Evolutionary conservation across 208 protist species (phyloP), one percentile per base, ranked within the genome.

Genomic region (Leishmania major): DNA sequence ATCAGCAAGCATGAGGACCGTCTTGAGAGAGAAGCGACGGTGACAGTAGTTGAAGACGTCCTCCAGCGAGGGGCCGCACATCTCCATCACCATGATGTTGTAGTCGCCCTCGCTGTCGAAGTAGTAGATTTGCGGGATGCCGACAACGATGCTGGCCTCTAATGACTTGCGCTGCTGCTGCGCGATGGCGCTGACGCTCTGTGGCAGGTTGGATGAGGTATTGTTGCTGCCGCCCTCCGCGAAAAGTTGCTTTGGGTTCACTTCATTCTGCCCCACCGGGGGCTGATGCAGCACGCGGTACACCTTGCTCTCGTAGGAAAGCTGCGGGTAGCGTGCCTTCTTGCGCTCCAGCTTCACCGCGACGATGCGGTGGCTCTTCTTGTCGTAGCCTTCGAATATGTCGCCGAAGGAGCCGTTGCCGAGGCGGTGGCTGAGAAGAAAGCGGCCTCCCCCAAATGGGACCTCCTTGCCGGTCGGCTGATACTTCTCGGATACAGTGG

Each of bases 1-100:
- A 73, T 99, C 99, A 2, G 98, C 99, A 0, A 99, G 80, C 99
- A 99, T 99, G n/a, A 99, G 92, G n/a, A 99, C 97, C 37, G 99
- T 99, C 91, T 99, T 99, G 40, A 99, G 78, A 6, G 96, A 98
- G 84, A 99, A 99, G 72, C 93, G 91, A 57, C 93, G 88, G 79
- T 95, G 90, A 70, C 94, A 97, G 89, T 98, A 98, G 80, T 96
- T 97, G 81, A 98, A 97, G 25, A 98, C 70, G 77, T 97, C 94
- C 75, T 97, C 95, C 31, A 98, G 86, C 35, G 92, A 96, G 22
- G 96, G 95, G 3, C 96, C 96, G 66, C 96, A 96, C 49, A 98
- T 89, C 81, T 98, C 95, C 89, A 98, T 97, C 67, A 96, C 96
- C 88, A 98, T 92, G 1, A 97, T 98, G 87, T 99, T 99, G 87